phyloP scores from a whole-genome alignment of 2,329 filamentous ascomycete species.

The Exophiala phaeomuriformis region DNA sequence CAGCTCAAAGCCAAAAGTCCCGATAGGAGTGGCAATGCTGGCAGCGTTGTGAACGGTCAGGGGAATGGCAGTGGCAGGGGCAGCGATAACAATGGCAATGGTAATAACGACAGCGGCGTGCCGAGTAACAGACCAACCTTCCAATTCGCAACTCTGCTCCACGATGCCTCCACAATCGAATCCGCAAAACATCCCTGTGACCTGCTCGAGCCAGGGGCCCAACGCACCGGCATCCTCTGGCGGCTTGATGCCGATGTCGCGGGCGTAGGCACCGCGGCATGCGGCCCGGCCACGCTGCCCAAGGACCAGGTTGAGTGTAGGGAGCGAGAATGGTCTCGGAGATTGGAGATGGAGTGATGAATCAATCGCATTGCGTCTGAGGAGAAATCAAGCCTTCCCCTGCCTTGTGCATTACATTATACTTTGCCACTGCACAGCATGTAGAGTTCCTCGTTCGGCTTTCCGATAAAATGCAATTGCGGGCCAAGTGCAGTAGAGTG shows the following conservation, averaged over 20 bases:
- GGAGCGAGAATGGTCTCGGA: slow-evolving; percentile 6
- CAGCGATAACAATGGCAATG: too few relatives aligned
- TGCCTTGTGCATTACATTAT: too few relatives aligned
- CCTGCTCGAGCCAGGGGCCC: slow-evolving; percentile 32
- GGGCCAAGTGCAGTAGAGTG: too few relatives aligned
- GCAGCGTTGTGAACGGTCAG: too few relatives aligned
- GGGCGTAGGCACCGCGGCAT: slow-evolving; percentile 29
- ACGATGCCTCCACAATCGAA: slow-evolving; percentile 48
- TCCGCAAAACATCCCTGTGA: slow-evolving; percentile 58
- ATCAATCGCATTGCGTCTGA: too few relatives aligned
- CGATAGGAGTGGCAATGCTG: too few relatives aligned
- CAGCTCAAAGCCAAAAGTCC: too few relatives aligned
- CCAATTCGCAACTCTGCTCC: slow-evolving; percentile 38
- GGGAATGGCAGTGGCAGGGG: slow-evolving; percentile 13
- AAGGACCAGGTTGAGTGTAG: slow-evolving; percentile 16
- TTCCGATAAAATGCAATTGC: too few relatives aligned
- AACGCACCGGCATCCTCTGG: slow-evolving; percentile 20
- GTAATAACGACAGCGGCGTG: not conserved
- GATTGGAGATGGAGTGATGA: slow-evolving; percentile 1
- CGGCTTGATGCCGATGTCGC: slow-evolving; percentile 31
- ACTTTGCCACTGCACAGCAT: too few relatives aligned
- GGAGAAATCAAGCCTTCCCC: too few relatives aligned
- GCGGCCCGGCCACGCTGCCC: slow-evolving; percentile 21
- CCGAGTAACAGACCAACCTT: slow-evolving; percentile 4
- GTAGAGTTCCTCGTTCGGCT: too few relatives aligned